Percentiles rank a stretch among this genome's conserved stretches.
These are phyloP conservation scores for Tylopilus orsonianus DNA, from an alignment of 1,284 basidiomycete species.

Conservation along the genomic window DNA sequence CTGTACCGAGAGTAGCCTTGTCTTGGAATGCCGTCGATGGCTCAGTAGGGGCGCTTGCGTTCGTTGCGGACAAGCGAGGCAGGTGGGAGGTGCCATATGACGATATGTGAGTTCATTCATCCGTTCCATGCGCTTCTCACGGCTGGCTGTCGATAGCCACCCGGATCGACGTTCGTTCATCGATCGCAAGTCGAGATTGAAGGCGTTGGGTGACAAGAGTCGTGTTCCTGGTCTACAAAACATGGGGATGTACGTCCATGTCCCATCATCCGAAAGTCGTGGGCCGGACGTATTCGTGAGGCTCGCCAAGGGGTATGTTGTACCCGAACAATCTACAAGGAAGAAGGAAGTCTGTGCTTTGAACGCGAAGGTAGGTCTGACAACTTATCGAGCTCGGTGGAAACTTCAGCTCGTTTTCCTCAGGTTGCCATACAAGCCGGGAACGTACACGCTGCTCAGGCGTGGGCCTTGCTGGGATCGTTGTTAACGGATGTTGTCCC, in stretches of 20 bases:
- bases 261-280: conserved; percentile 21
- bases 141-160: conserved; percentile 38
- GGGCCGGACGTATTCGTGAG: conserved; percentile 53
- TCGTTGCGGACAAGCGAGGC: conserved; percentile 59
- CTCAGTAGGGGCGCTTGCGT: conserved; percentile 59
- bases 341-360: conserved; percentile 36
- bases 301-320: conserved; percentile 66
- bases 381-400: no score
- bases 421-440: conserved; percentile 65
- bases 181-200: conserved; percentile 41
- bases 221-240: conserved; percentile 52
- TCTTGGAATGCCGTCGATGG: conserved; percentile 59
- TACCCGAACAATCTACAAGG: conserved; percentile 51
- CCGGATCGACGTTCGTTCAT: conserved; percentile 44
- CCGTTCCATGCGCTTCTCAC: conserved; percentile 3
- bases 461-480: conserved; percentile 67
- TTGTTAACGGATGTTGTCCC: conserved; percentile 53
- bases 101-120: conserved; percentile 63
- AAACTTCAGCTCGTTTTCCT: not conserved
- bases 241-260: conserved; percentile 48
- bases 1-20: conserved; percentile 63
- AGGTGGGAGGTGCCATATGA: conserved; percentile 81
- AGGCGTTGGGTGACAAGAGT: conserved; percentile 52
- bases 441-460: conserved; percentile 60
- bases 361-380: conserved; percentile 57